These are phyloP conservation scores for Populus hybrid DNA, from an alignment of 441 rosid species.

Conservation along the genomic window DNA sequence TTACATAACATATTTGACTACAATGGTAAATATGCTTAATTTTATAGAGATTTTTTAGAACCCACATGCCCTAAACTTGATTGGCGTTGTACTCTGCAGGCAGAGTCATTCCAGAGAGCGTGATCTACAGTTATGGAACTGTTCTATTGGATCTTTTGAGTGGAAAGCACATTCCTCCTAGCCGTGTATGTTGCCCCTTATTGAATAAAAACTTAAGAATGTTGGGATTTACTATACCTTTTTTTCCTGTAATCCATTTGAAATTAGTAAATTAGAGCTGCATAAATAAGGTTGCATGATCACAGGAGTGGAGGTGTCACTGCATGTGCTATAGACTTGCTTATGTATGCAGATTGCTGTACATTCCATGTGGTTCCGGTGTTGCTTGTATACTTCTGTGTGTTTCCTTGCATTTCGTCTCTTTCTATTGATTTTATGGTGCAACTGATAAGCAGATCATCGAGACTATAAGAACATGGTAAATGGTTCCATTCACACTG, in stretches of 20 bases:
- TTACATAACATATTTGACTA: background rate
- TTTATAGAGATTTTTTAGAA: background rate
- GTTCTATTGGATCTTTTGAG: constrained; percentile 53
- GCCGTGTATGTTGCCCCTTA: constrained; percentile 38
- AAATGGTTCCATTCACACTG: background rate
- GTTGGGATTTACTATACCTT: background rate
- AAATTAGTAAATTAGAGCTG: background rate
- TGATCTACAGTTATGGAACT: constrained; percentile 75
- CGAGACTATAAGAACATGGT: background rate
- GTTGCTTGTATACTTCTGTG: background rate
- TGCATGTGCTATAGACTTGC: background rate
- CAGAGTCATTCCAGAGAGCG: constrained; percentile 76
- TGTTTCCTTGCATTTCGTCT: background rate
- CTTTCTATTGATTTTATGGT: background rate
- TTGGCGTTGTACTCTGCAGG: constrained; percentile 37
- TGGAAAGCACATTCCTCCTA: constrained; percentile 12
- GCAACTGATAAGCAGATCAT: background rate
- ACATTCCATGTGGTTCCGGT: background rate
- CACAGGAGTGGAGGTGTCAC: background rate
- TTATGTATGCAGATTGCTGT: background rate
- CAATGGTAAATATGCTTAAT: background rate
- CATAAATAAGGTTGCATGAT: background rate
- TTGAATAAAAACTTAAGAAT: background rate
- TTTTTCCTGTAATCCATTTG: background rate
- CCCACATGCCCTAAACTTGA: background rate